These are phyloP conservation scores for Colletotrichum higginsianum DNA, from an alignment of 2,329 filamentous ascomycete genomes.

Conservation along the genomic window DNA sequence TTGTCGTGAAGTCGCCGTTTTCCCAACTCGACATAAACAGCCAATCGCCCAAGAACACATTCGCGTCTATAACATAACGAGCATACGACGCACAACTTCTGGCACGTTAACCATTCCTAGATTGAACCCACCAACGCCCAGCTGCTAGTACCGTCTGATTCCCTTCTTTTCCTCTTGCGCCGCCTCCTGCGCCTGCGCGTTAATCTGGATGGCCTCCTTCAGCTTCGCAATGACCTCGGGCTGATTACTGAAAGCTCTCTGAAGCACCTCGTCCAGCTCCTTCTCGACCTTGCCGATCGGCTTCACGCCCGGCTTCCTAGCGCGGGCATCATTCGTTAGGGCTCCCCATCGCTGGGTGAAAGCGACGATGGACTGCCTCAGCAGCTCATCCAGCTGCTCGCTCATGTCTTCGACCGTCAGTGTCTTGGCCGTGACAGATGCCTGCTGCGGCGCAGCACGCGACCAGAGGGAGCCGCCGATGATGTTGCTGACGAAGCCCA, in stretches of 20 bases:
- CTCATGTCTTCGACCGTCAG: conserved; percentile 71
- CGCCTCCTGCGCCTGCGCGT: conserved; percentile 67
- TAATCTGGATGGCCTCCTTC: conserved; percentile 73
- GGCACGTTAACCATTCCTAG: not conserved
- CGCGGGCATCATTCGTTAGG: conserved; percentile 64
- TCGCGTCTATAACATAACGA: not conserved
- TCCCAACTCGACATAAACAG: not conserved
- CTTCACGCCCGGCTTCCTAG: conserved; percentile 63
- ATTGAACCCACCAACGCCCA: not conserved
- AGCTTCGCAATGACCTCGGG: conserved; percentile 72
- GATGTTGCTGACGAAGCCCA: conserved; percentile 72
- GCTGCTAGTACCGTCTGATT: conserved; percentile 38
- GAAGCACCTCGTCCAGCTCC: conserved; percentile 70
- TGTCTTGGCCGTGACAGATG: conserved; percentile 46
- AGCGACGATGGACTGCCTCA: conserved; percentile 73
- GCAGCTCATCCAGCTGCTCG: conserved; percentile 75
- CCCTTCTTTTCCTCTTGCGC: conserved; percentile 54
- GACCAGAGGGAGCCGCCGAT: conserved; percentile 70
- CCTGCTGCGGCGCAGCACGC: conserved; percentile 45
- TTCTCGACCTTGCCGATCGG: conserved; percentile 67
- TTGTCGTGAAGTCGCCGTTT: not conserved
- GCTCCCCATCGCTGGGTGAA: conserved; percentile 74
- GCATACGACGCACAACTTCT: not conserved
- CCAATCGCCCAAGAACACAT: not conserved
- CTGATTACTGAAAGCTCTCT: conserved; percentile 71